Evolutionary conservation across 352 stramenopile species (phyloP), one percentile per base, ranked within the genome.

Genomic region (Globisporangium parvum): DNA sequence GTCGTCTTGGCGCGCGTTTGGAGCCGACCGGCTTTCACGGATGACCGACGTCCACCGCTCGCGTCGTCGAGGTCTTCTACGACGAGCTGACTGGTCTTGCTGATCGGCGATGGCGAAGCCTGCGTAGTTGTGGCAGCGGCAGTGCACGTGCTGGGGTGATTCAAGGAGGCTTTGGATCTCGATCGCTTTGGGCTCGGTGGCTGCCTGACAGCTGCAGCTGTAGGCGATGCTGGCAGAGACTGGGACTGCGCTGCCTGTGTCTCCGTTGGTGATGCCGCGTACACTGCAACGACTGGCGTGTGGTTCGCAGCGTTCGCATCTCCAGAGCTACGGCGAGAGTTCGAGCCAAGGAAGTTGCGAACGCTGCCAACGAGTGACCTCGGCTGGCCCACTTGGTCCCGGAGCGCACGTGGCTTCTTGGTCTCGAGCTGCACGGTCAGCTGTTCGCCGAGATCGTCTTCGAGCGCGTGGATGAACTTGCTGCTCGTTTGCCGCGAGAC

Each of bases 391-490:
- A 12, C 40, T 46, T 21, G 17, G 40, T 46, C 40, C 23, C 17
- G 17, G 42, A 48, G 42, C 20, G 42, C 42, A 28, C 42, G n/a
- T 5, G 11, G 9, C 5, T 23, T 21, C 24, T 56, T 62, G 3
- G 2, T 6, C 1, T 28, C 42, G 1, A 63, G 41, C 6, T 54
- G 44, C 17, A 39, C 17, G 6, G 62, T 45, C 9, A 75, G n/a
- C 47, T 74, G 63, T 15, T 52, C 62, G 23, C 51, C 60, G 0
- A 72, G 49, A 28, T 75, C 69, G 17, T 67, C 55, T 26, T 77
- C 66, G 44, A 74, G 72, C 12, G 63, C 69, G 28, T 18, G 24
- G 0, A 63, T 42, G 35, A 69, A 63, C 44, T 54, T 55, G 4
- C 51, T 26, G 46, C 61, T 72, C 15, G 24, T 18, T 42, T 78